These are phyloP conservation scores for Pleurotus tuoliensis DNA, from an alignment of 768 basidiomycete genomes.

Conservation along the genomic window DNA sequence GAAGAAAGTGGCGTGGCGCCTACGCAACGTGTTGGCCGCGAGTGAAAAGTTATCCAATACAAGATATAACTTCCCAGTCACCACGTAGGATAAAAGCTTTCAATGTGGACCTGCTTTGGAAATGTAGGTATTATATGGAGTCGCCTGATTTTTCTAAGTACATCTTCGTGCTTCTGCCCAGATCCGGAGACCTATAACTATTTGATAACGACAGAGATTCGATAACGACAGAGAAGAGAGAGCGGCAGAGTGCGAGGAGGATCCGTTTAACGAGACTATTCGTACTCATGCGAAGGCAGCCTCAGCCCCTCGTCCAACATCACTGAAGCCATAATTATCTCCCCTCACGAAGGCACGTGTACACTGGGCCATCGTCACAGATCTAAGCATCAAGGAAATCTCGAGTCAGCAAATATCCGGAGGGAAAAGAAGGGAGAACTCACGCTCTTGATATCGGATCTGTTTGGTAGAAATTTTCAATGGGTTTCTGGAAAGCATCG, in stretches of 20 bases:
- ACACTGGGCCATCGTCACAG: constrained; percentile 96
- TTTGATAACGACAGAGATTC: too few relatives aligned
- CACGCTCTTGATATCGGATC: constrained; percentile 92
- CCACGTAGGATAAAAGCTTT: too few relatives aligned
- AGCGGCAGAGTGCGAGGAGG: too few relatives aligned
- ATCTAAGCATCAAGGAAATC: constrained; percentile 36
- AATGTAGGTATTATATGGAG: neutral
- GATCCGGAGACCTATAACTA: too few relatives aligned
- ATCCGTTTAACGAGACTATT: neutral
- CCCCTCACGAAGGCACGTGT: constrained; percentile 81
- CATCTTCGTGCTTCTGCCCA: neutral
- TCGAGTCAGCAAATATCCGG: neutral
- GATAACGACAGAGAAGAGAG: too few relatives aligned
- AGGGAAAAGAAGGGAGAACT: constrained; percentile 29
- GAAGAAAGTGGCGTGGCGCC: neutral
- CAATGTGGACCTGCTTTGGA: neutral
- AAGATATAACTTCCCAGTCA: too few relatives aligned
- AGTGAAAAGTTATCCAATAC: neutral
- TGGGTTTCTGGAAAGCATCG: constrained; percentile 69
- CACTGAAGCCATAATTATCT: constrained; percentile 56
- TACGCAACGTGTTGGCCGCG: neutral
- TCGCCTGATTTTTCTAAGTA: neutral
- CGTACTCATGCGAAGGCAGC: constrained; percentile 34
- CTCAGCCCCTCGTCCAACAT: constrained; percentile 42
- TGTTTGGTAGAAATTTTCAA: constrained; percentile 93